Base-by-base conservation (phyloP, 768 basidiomycete genomes). In the Leucocoprinus birnbaumii region DNA sequence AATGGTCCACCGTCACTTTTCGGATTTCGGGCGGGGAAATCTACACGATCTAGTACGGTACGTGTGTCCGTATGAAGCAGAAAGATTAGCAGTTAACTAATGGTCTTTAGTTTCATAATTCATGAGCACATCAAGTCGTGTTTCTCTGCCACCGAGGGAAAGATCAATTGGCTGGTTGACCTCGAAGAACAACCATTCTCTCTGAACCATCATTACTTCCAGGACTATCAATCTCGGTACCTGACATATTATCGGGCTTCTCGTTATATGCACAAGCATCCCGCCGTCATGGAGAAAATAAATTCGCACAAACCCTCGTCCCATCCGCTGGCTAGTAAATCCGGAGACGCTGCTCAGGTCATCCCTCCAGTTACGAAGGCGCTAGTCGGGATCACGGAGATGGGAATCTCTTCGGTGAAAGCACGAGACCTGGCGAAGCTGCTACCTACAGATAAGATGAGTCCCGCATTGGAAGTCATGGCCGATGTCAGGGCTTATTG, bases 391-490 rank as follows among this genome's bases (percentile, higher is more conserved):
- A 61, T 78, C 6, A 79, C 78, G 0, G 58, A 85, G 7, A n/a
- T 55, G 0, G 73, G 69, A 2, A 61, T 75, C 22, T 65, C n/a
- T n/a, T n/a, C n/a, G n/a, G n/a, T n/a, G n/a, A n/a, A 72, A 31
- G 65, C 75, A 0, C 65, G 66, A 2, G 80, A 84, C 50, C 61
- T 88, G 0, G 59, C 75, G 0, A 82, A 74, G 59, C 59, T 88
- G 0, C 70, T 84, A 2, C 76, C 80, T 0, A 54, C 72, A 0
- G 84, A 87, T 55, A 67, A 69, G 0, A 77, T 74, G 72, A 84
- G 83, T 34, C 74, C 78, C 0, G 83, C 84, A 0, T 59, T 89
- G 11, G 61, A 68, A 5, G 86, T 89, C 60, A 89, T 90, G 86
- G 84, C 85, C 0, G 31, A 31, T 31, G 31, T 31, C 11, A 5